These are phyloP conservation scores for Rubia tinctorum DNA, from an alignment of 305 asterid species.

Conservation along the genomic window DNA sequence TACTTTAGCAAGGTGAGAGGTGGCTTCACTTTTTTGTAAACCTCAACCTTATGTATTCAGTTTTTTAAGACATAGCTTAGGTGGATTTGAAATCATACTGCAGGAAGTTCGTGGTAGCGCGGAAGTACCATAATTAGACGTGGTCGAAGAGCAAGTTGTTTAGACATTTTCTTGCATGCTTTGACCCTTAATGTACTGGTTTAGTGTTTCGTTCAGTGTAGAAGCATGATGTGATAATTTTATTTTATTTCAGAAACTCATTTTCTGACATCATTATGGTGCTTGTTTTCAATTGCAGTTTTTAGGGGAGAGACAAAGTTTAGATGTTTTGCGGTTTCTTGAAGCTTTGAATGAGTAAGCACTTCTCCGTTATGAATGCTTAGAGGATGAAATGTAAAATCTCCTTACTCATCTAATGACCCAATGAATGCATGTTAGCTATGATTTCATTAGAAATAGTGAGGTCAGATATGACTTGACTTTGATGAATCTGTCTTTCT, in stretches of 20 bases:
- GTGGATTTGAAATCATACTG: conserved; percentile 16
- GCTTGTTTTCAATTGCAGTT: conserved; percentile 51
- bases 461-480: not conserved
- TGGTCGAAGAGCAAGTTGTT: conserved; percentile 82
- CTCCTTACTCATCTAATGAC: not conserved
- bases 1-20: conserved; percentile 92
- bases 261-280: conserved; percentile 22
- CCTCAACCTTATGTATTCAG: not conserved
- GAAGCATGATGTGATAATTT: not conserved
- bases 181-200: conserved; percentile 13
- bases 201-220: not conserved
- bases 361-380: conserved; percentile 2
- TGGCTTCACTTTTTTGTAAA: conserved; percentile 9
- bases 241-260: conserved; percentile 5
- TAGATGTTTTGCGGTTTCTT: conserved; percentile 79
- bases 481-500: not conserved
- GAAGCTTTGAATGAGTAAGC: conserved; percentile 85
- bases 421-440: not conserved
- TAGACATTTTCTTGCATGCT: conserved; percentile 13
- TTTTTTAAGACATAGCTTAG: conserved; percentile 1
- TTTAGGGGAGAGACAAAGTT: conserved; percentile 89
- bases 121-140: conserved; percentile 79
- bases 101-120: conserved; percentile 86
- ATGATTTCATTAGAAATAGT: not conserved
- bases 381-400: not conserved